Percentiles rank a stretch among this genome's conserved stretches.
Evolutionary conservation across 2,329 filamentous ascomycete genomes (phyloP).

Genomic region (Xylaria multiplex): DNA sequence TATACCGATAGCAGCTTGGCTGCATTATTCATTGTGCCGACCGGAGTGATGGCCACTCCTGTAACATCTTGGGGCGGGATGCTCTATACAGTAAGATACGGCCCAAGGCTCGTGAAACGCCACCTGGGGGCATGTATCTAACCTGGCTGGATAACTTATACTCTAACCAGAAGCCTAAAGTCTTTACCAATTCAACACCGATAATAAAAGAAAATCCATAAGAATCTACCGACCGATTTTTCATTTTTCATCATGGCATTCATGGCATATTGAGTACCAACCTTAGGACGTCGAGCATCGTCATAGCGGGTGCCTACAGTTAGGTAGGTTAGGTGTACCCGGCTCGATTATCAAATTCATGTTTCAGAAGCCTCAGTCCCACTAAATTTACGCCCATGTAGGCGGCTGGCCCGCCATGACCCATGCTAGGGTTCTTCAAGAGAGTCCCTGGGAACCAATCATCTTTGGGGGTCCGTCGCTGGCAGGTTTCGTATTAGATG

Average conservation of each 20-base stretch:
- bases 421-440: neutral
- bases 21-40: no score
- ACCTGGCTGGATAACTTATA: no score
- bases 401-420: constrained; percentile 11
- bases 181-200: neutral
- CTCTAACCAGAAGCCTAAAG: no score
- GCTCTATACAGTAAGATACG: neutral
- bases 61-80: neutral
- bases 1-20: neutral
- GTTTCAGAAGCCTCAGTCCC: constrained; percentile 25
- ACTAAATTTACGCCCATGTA: constrained; percentile 6
- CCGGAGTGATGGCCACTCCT: neutral
- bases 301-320: neutral
- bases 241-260: neutral
- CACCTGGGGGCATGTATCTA: neutral
- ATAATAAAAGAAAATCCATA: neutral
- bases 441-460: constrained; percentile 25
- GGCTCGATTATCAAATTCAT: neutral
- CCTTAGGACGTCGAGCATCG: neutral
- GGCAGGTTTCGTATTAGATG: constrained; percentile 31
- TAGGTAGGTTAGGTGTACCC: no score
- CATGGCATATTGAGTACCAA: neutral
- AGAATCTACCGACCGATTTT: neutral
- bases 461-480: constrained; percentile 15
- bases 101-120: neutral